Evolutionary conservation across 108 stramenopile species (phyloP), one percentile per base, ranked within the genome.

Genomic region (Discostella stelligeroides): DNA sequence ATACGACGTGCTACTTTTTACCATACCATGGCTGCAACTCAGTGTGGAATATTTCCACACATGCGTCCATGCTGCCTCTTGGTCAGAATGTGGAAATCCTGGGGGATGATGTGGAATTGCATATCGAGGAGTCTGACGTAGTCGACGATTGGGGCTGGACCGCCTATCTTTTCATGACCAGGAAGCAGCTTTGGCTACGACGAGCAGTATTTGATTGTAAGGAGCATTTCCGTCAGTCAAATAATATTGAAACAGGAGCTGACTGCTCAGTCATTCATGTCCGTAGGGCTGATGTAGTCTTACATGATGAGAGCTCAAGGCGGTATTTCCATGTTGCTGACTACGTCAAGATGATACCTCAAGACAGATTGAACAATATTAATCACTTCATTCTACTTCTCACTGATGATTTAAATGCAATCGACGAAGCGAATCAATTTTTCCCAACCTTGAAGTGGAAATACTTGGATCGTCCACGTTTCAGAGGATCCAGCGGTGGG

Each of bases 241-340:
- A 56, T 29, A 47, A 30, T n/a, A 21, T 29, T 42, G 23, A 12
- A 0, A 17, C 60, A 7, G 66, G 61, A 62, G 62, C 75, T 7
- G 75, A 68, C 46, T 77, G 76, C 34, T 57, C 72, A 14, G 76
- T 60, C 30, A 66, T 77, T 46, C 76, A 77, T 57, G 76, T 77
- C n/a, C 42, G 76, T 15, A 42, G 76, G 29, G 48, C 46, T 23
- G 76, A 77, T 72, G 71, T 71, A 13, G 41, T 34, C 45, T 47
- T 11, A 5, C n/a, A 5, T n/a, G n/a, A n/a, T n/a, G n/a, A n/a
- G n/a, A n/a, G n/a, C n/a, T 46, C 42, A 29, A 37, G 53, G 51
- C 38, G 43, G 27, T 65, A 72, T 34, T 65, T 51, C 24, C 76
- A 62, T 14, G 62, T 72, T 8, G 30, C 70, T 0, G 64, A 66